Base-by-base conservation (phyloP, 805 yeast genomes). In the Saturnispora mendoncae region DNA sequence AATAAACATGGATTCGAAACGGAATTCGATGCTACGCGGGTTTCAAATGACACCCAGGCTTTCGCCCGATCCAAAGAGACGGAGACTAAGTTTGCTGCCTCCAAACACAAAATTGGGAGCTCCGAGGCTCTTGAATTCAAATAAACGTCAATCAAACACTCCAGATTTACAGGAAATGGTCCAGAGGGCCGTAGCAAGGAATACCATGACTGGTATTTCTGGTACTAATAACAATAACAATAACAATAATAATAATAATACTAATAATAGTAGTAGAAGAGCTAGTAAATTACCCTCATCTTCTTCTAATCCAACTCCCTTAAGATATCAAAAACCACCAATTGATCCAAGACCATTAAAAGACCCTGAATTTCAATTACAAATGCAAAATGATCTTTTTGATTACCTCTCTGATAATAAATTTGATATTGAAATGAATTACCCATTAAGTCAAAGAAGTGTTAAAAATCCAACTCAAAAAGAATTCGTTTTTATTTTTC, bases 381-480 rank as follows among this genome's bases (percentile, higher is more conserved):
- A 70, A 21, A 73, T 84, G 46, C 84, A 77, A 49, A 78, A 78
- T 44, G 83, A 81, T 38, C 70, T 86, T 14, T 72, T 70, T 53
- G 80, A 78, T 23, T 88, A 75, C 56, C 62, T 87, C 39, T 62
- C 69, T 4, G 62, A 66, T 8, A 74, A 80, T 56, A 73, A 74
- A 54, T 87, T 84, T 58, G 94, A 84, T 53, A 63, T 74, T 27
- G 90, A 82, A 44, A 79, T 78, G 68, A 79, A 77, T 50, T 84
- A 80, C 48, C 73, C 84, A 3, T 60, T 87, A 17, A 70, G 84
- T 3, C 65, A 69, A 8, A 78, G 76, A 54, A 74, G 85, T 2
- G 64, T 87, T 44, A 71, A 66, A 49, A 76, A 70, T 48, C 96
- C 96, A 14, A 86, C 95, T 0, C 96, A 87, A 54, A 84, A 82